These are phyloP conservation scores for Cafeteria roenbergensis DNA, from an alignment of 108 stramenopile species.

Conservation along the genomic window DNA sequence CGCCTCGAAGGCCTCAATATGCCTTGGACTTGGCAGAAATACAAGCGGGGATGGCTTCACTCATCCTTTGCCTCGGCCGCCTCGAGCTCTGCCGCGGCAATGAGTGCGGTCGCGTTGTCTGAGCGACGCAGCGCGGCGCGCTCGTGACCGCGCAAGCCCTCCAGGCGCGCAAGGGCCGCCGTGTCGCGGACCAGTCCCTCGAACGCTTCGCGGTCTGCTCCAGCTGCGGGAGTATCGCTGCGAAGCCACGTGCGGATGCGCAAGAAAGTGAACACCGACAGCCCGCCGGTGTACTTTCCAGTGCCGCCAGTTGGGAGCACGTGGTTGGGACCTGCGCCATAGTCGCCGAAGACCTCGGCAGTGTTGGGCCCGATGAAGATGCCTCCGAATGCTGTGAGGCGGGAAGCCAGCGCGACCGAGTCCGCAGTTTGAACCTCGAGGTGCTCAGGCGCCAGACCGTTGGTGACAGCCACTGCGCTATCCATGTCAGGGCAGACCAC, in stretches of 20 bases:
- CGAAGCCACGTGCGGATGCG: slow-evolving; percentile 86
- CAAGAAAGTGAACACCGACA: slow-evolving; percentile 88
- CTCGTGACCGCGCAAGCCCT: slow-evolving; percentile 93
- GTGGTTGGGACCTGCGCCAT: slow-evolving; percentile 97
- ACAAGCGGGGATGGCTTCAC: too few species aligned
- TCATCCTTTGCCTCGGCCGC: too few species aligned
- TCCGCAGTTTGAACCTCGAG: slow-evolving; percentile 83
- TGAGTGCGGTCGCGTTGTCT: too few species aligned
- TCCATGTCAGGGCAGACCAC: slow-evolving; percentile 55
- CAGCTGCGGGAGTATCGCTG: slow-evolving; percentile 41
- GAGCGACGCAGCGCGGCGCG: slow-evolving; percentile 82
- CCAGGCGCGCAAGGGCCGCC: slow-evolving; percentile 79
- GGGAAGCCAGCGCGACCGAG: slow-evolving; percentile 49
- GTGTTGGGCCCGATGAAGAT: slow-evolving; percentile 80
- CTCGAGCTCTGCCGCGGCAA: too few species aligned
- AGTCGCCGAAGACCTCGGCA: slow-evolving; percentile 95
- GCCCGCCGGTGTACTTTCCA: slow-evolving; percentile 86
- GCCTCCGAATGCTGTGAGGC: slow-evolving; percentile 78
- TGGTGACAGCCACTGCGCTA: slow-evolving; percentile 63
- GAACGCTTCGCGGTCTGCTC: slow-evolving; percentile 30
- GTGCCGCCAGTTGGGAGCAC: slow-evolving; percentile 94
- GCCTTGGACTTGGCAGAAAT: too few species aligned
- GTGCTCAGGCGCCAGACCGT: slow-evolving; percentile 88
- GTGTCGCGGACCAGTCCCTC: slow-evolving; percentile 67
- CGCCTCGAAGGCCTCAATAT: too few species aligned